phyloP scores from a whole-genome alignment of 2,329 filamentous ascomycete species.

The Pseudogymnoascus sp. region DNA sequence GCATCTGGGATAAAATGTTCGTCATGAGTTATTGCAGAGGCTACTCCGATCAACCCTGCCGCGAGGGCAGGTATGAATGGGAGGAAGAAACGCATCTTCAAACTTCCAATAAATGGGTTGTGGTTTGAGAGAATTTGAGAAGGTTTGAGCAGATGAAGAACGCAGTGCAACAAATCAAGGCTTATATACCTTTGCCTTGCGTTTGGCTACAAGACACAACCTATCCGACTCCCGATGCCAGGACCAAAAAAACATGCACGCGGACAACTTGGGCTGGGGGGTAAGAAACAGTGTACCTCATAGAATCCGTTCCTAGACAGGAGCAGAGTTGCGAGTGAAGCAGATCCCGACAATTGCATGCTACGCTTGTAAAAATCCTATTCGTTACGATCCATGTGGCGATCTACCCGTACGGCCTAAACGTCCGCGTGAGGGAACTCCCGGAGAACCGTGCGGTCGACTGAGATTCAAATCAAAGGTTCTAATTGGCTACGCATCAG shows the following conservation, averaged over 20 bases:
- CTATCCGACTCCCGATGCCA: neutral
- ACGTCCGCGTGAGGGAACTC: neutral
- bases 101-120: neutral
- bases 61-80: neutral
- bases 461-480: neutral
- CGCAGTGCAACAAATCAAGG: neutral
- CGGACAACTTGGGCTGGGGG: neutral
- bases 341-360: neutral
- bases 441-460: neutral
- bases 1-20: conserved; percentile 30
- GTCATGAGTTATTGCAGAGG: conserved; percentile 15
- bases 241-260: neutral
- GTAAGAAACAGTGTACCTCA: neutral
- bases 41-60: neutral
- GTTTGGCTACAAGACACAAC: neutral
- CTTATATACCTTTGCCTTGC: neutral
- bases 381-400: neutral
- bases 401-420: neutral
- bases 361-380: neutral
- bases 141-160: neutral
- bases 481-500: neutral
- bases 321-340: neutral
- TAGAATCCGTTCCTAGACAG: neutral
- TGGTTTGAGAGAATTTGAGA: neutral
- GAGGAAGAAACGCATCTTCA: neutral